Evolutionary conservation across 306 rosid species (phyloP).

Genomic region (Prunus padus): DNA sequence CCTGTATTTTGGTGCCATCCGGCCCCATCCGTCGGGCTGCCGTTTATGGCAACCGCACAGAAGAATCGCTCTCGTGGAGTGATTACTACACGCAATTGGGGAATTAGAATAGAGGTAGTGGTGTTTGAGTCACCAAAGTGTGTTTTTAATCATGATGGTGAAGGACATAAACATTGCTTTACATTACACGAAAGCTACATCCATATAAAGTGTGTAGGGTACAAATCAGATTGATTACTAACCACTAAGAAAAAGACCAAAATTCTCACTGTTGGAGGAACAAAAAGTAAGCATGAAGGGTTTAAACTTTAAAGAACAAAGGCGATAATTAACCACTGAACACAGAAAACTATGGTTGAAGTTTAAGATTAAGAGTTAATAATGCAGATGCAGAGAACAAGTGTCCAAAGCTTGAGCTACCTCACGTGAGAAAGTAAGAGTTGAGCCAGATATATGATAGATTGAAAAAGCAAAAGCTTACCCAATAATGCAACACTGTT

Average conservation of each 20-base stretch:
- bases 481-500: slow-evolving; percentile 37
- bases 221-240: not conserved
- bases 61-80: not conserved
- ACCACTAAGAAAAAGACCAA: not conserved
- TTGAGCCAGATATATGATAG: not conserved
- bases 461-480: not conserved
- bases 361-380: not conserved
- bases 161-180: not conserved
- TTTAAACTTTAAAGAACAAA: not conserved
- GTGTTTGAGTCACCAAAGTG: not conserved
- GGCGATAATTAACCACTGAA: not conserved
- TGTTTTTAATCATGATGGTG: not conserved
- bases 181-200: not conserved
- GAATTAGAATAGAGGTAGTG: not conserved
- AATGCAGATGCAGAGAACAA: not conserved
- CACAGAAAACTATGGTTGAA: not conserved
- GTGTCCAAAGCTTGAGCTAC: slow-evolving; percentile 3
- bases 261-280: not conserved
- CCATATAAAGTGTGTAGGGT: not conserved
- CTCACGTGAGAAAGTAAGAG: slow-evolving; percentile 20
- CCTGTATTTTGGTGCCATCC: no score
- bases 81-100: not conserved
- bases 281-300: slow-evolving; percentile 1
- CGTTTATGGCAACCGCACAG: no score
- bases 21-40: no score